A percentile compares a stretch with the other conserved stretches of the same genome.
Evolutionary conservation across 139 green algal species (phyloP).

Genomic region (Chlorokybus atmophyticus): DNA sequence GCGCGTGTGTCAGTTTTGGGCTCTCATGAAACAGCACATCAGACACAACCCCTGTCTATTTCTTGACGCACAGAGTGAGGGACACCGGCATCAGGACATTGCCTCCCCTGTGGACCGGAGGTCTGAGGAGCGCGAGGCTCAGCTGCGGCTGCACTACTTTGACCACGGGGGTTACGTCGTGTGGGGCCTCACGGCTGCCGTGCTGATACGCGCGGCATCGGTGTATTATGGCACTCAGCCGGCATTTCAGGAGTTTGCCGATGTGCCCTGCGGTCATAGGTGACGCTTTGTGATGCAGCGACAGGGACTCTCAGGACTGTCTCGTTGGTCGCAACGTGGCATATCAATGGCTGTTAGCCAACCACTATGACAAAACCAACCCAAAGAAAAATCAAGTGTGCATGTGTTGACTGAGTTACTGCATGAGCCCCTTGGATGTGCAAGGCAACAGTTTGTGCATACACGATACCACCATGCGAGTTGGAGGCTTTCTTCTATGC

Average conservation of each 20-base stretch:
- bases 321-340: too few species aligned
- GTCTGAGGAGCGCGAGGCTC: slow-evolving; percentile 22
- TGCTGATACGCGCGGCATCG: slow-evolving; percentile 11
- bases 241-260: slow-evolving; percentile 16
- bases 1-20: not conserved
- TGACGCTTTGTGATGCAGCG: not conserved
- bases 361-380: too few species aligned
- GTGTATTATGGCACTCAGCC: slow-evolving; percentile 9
- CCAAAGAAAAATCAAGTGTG: too few species aligned
- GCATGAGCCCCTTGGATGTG: too few species aligned
- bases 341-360: too few species aligned
- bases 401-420: too few species aligned
- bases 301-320: not conserved
- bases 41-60: too few species aligned
- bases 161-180: too few species aligned
- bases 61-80: slow-evolving; percentile 5
- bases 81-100: slow-evolving; percentile 15
- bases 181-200: slow-evolving; percentile 26
- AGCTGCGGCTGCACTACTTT: slow-evolving; percentile 21
- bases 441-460: too few species aligned
- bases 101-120: too few species aligned
- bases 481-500: too few species aligned
- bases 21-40: not conserved
- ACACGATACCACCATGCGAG: too few species aligned
- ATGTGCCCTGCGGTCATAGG: slow-evolving; percentile 8